phyloP scores from a whole-genome alignment of 768 basidiomycete species.

The Calvatia gigantea region DNA sequence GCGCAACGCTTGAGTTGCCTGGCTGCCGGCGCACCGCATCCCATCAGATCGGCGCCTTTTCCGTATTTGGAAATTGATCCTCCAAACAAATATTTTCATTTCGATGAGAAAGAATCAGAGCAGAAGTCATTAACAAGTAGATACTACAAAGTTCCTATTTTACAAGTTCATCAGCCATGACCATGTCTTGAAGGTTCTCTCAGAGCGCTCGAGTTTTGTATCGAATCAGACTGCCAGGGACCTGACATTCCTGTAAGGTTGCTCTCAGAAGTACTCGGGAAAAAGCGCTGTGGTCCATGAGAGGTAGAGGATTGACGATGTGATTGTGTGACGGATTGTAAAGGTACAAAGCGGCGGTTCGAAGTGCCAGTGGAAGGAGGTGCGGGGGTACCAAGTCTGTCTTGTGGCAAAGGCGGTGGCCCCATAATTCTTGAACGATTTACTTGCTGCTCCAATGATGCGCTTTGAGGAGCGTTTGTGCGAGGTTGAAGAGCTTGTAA shows the following conservation, averaged over 20 bases:
- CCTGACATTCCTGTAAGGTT: neutral
- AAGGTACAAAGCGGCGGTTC: constrained; percentile 15
- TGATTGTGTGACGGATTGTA: neutral
- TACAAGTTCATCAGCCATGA: neutral
- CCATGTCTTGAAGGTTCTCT: neutral
- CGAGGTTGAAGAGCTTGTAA: constrained; percentile 5
- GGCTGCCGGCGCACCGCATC: constrained; percentile 4
- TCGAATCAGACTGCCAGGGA: neutral
- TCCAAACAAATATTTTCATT: neutral
- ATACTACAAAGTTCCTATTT: neutral
- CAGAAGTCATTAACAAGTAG: neutral
- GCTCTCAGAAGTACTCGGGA: neutral
- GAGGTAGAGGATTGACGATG: constrained; percentile 2
- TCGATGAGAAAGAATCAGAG: neutral
- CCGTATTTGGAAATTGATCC: neutral
- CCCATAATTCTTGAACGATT: constrained; percentile 38
- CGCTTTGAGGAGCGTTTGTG: constrained; percentile 7
- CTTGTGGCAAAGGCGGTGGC: constrained; percentile 50
- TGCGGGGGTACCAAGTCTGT: constrained; percentile 24
- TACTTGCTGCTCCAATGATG: constrained; percentile 15
- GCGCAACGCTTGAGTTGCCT: neutral
- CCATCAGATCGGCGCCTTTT: neutral
- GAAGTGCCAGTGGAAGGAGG: neutral
- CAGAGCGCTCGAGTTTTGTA: neutral
- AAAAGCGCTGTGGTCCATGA: constrained; percentile 8